Evolutionary conservation across 495 filamentous ascomycete genomes (phyloP).

Genomic region (Mycothermus thermophilus): DNA sequence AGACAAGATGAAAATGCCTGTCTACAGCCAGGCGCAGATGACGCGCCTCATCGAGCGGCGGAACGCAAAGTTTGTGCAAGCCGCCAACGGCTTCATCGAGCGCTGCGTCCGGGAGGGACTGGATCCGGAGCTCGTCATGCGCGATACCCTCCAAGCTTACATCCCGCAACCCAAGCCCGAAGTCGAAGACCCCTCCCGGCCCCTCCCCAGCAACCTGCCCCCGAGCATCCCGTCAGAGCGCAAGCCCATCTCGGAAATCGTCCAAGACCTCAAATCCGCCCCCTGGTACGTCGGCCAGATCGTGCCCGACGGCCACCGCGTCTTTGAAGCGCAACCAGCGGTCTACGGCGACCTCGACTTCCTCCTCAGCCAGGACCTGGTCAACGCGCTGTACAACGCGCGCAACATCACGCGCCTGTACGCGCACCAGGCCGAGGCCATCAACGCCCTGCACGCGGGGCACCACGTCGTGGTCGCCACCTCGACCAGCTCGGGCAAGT

Average conservation of each 20-base stretch:
- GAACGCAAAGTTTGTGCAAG: conserved; percentile 70
- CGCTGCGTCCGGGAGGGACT: conserved; percentile 48
- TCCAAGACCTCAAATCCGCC: conserved; percentile 65
- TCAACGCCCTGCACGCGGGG: conserved; percentile 75
- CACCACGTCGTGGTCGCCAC: conserved; percentile 86
- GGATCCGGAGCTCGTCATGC: conserved; percentile 64
- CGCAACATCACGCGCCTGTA: conserved; percentile 78
- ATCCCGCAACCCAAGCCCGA: no score
- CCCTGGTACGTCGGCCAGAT: conserved; percentile 88
- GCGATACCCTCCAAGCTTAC: no score
- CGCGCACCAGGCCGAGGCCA: conserved; percentile 86
- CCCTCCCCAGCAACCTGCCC: conserved; percentile 36
- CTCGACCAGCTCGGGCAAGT: conserved; percentile 93
- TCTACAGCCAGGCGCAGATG: conserved; percentile 87
- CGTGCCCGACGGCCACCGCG: conserved; percentile 83
- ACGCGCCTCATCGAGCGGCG: conserved; percentile 80
- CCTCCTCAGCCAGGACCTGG: conserved; percentile 73
- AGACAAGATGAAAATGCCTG: conserved; percentile 84
- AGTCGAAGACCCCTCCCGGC: no score
- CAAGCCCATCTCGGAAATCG: conserved; percentile 69
- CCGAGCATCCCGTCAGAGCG: conserved; percentile 68
- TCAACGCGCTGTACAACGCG: conserved; percentile 89
- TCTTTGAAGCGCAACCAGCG: conserved; percentile 76
- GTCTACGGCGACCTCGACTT: conserved; percentile 79
- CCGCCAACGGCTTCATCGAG: conserved; percentile 64